These are phyloP conservation scores for Canavalia gladiata DNA, from an alignment of 306 rosid species.

Conservation along the genomic window DNA sequence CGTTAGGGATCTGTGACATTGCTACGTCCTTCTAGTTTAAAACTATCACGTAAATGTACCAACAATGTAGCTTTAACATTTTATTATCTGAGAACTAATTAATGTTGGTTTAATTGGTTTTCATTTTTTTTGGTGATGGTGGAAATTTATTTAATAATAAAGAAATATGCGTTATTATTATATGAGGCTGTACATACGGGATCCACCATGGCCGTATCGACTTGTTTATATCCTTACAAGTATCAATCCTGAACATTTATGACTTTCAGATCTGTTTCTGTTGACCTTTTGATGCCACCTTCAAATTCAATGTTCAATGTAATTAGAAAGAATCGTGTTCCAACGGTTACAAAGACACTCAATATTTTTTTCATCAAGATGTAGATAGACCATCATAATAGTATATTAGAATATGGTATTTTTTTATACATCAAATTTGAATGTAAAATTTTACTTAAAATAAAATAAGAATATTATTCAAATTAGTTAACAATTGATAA, in stretches of 20 bases:
- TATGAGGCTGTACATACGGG: not conserved
- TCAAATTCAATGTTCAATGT: constrained; percentile 42
- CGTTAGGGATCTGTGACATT: constrained; percentile 51
- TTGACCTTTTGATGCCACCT: constrained; percentile 19
- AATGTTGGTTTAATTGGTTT: not conserved
- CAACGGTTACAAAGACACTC: constrained; percentile 30
- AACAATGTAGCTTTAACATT: not conserved
- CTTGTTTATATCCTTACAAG: constrained; percentile 35
- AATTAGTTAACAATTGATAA: too few species aligned
- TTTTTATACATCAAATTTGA: too few species aligned
- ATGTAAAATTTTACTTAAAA: too few species aligned
- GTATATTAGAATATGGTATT: too few species aligned
- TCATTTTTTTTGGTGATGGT: not conserved
- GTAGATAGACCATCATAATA: too few species aligned
- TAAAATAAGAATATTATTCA: too few species aligned
- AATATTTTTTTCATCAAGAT: not conserved
- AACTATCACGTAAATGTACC: constrained; percentile 8
- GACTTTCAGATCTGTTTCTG: constrained; percentile 40
- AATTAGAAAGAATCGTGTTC: constrained; percentile 26
- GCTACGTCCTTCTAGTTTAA: not conserved
- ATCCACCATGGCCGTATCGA: not conserved
- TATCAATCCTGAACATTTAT: constrained; percentile 38
- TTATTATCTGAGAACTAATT: not conserved
- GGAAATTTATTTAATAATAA: not conserved
- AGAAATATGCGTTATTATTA: not conserved